A percentile compares a stretch with the other conserved stretches of the same genome.
phyloP scores from a whole-genome alignment of 768 basidiomycete genomes.

The Lentinus brumalis region DNA sequence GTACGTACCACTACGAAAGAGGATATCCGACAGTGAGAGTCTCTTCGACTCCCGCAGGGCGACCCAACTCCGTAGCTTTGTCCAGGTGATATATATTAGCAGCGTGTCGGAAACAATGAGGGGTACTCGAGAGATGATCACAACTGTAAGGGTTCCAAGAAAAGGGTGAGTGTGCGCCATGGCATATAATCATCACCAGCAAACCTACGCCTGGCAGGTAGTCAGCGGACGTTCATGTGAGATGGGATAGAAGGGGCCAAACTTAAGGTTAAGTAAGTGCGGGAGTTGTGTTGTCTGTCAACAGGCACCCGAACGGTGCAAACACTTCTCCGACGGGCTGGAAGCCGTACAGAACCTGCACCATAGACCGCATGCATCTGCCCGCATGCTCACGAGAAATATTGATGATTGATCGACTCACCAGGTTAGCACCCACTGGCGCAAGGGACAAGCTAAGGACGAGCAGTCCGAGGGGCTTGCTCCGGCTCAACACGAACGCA shows the following conservation, averaged over 20 bases:
- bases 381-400: too few species aligned
- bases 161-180: too few species aligned
- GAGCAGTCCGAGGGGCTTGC: not conserved
- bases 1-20: not conserved
- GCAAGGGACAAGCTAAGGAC: not conserved
- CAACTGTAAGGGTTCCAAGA: not conserved
- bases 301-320: too few species aligned
- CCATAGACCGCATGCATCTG: too few species aligned
- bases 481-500: not conserved
- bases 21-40: not conserved
- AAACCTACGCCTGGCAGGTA: too few species aligned
- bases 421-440: not conserved
- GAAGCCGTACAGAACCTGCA: too few species aligned
- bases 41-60: not conserved
- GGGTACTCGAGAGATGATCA: not conserved
- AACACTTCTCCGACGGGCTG: too few species aligned
- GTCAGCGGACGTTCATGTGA: too few species aligned
- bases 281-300: too few species aligned
- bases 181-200: too few species aligned
- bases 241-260: too few species aligned
- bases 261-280: too few species aligned
- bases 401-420: not conserved
- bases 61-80: not conserved
- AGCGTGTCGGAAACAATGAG: not conserved
- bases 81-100: not conserved